Evolutionary conservation across 179 eudicot genomes (phyloP), one percentile per base, ranked within the genome.

Genomic region (Silene noctiflora): DNA sequence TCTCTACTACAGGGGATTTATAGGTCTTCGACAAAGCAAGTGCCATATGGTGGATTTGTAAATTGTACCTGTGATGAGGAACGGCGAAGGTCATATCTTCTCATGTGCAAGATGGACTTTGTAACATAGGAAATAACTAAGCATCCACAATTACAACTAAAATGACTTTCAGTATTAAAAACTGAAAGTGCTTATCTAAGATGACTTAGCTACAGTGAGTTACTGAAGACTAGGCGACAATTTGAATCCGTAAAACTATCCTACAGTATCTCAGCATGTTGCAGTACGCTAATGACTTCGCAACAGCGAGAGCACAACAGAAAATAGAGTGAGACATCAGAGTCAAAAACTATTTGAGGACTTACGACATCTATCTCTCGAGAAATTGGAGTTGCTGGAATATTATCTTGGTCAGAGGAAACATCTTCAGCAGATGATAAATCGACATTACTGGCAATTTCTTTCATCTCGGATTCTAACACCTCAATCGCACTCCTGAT

Each of bases 401-500:
- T 75, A 44, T 72, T 83, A 67, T 79, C 88, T 68, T 85, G 85
- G 81, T 83, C 87, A n/a, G 79, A 77, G 42, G 78, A 72, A 33
- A 71, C 77, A 21, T 51, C 72, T 51, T 81, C 87, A 51, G 62
- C 67, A 12, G 79, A 72, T 44, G 88, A 67, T 48, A 81, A 16
- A 56, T 67, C 74, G 44, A 31, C 72, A 72, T 78, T 71, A 70
- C 62, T 76, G 19, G 77, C 69, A n/a, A 76, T 71, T 64, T 87
- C 91, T 78, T 82, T 87, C 24, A 79, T 81, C 78, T 95, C 99
- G 46, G 90, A 84, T 85, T 88, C 96, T 67, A 91, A 84, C 29
- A 87, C 79, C 84, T 93, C 99, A 84, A 93, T 87, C 73, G 99
- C 97, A 84, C 92, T 90, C 92, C 99, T 95, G 86, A 21, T 83